These are phyloP conservation scores for Uronychia binucleata DNA, from an alignment of 73 alveolate species.

Conservation along the genomic window DNA sequence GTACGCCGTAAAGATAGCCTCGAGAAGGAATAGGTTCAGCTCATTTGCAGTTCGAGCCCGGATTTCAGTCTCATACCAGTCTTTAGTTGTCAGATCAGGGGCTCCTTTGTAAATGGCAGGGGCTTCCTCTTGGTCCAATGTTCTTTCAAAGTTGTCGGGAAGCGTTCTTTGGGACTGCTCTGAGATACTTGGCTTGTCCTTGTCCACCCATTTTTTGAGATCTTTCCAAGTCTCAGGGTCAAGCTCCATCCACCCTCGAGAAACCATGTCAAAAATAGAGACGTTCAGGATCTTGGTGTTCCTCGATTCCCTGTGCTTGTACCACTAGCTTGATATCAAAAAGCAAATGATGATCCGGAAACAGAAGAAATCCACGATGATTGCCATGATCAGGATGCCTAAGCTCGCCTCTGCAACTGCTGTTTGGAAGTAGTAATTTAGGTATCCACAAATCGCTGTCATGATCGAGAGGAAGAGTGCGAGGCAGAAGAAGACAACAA, in stretches of 20 bases:
- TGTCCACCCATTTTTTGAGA: background rate
- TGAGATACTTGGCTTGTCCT: background rate
- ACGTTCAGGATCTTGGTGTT: background rate
- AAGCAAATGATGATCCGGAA: background rate
- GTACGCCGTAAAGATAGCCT: background rate
- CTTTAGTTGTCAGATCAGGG: background rate
- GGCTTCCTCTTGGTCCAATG: background rate
- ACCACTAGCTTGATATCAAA: background rate
- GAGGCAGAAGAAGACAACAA: background rate
- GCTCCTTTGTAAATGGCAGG: background rate
- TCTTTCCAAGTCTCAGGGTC: background rate
- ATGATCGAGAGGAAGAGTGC: background rate
- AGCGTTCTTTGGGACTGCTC: background rate
- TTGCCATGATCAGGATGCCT: background rate
- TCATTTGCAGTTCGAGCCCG: background rate
- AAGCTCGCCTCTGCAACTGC: conserved; percentile 3
- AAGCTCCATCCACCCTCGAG: background rate
- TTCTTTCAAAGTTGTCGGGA: too few species aligned
- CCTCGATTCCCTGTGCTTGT: background rate
- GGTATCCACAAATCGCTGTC: background rate
- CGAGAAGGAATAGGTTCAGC: background rate
- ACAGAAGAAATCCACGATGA: background rate
- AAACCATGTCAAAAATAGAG: background rate
- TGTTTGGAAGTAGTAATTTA: background rate
- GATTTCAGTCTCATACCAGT: background rate